phyloP scores from a whole-genome alignment of 306 rosid genomes.

The Carpinus fangiana region DNA sequence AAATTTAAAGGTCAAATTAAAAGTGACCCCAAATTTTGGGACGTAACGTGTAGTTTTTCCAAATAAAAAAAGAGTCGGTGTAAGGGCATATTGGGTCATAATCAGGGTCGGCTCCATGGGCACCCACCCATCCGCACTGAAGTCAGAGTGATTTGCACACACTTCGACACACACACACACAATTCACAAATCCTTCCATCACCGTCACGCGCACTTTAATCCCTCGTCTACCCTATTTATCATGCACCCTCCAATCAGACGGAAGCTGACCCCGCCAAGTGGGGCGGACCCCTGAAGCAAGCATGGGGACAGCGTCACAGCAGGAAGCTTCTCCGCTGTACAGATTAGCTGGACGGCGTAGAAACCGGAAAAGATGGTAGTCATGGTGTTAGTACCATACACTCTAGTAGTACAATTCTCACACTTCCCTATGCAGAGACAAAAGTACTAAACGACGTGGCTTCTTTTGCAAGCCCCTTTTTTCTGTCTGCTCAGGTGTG shows the following conservation, averaged over 20 bases:
- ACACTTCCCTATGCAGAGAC: constrained; percentile 25
- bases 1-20: too few relatives aligned
- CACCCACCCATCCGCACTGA: not conserved
- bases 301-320: constrained; percentile 15
- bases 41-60: too few relatives aligned
- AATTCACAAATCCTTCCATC: not conserved
- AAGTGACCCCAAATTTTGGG: too few relatives aligned
- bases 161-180: constrained; percentile 14
- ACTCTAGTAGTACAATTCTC: constrained; percentile 5
- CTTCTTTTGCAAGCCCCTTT: constrained; percentile 26
- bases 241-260: constrained; percentile 19
- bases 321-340: constrained; percentile 35
- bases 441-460: constrained; percentile 27
- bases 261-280: not conserved
- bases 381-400: constrained; percentile 13
- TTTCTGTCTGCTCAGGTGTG: not conserved
- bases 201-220: not conserved
- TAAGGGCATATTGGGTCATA: not conserved
- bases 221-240: not conserved
- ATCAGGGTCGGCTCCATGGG: not conserved
- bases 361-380: not conserved
- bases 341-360: constrained; percentile 33
- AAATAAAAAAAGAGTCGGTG: too few relatives aligned
- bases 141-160: constrained; percentile 8
- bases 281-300: not conserved